These are phyloP conservation scores for Ceratobasidium theobromae DNA, from an alignment of 1,284 basidiomycete species.

Conservation along the genomic window DNA sequence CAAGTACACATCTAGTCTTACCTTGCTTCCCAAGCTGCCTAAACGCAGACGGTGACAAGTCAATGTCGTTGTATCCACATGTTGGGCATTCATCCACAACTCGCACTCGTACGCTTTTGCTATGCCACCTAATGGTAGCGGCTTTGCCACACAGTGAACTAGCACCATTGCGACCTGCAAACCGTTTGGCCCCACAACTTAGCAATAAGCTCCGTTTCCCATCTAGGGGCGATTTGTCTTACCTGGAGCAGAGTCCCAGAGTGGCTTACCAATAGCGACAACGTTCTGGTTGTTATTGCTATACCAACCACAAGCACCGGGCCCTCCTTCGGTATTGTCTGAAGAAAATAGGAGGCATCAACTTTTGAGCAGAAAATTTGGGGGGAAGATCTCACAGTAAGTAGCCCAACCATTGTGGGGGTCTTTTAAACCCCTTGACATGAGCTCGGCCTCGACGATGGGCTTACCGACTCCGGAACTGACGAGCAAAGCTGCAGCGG, in stretches of 20 bases:
- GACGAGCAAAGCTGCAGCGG: too few relatives aligned
- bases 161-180: background rate
- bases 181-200: background rate
- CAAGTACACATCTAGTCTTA: background rate
- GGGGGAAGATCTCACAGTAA: background rate
- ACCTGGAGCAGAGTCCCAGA: background rate
- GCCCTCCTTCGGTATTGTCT: background rate
- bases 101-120: background rate
- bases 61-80: conserved; percentile 4
- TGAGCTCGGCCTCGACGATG: too few relatives aligned
- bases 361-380: background rate
- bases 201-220: background rate
- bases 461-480: too few relatives aligned
- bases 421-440: too few relatives aligned
- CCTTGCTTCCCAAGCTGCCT: background rate
- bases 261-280: background rate
- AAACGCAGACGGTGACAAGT: conserved; percentile 6
- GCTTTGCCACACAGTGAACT: conserved; percentile 2
- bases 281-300: background rate
- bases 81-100: conserved; percentile 4
- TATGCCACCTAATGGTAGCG: background rate
- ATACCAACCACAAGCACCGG: background rate
- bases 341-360: background rate
- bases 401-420: background rate
- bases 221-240: background rate